Evolutionary conservation across 1,284 basidiomycete genomes (phyloP), one percentile per base, ranked within the genome.

Genomic region (Fomitopsis betulina): DNA sequence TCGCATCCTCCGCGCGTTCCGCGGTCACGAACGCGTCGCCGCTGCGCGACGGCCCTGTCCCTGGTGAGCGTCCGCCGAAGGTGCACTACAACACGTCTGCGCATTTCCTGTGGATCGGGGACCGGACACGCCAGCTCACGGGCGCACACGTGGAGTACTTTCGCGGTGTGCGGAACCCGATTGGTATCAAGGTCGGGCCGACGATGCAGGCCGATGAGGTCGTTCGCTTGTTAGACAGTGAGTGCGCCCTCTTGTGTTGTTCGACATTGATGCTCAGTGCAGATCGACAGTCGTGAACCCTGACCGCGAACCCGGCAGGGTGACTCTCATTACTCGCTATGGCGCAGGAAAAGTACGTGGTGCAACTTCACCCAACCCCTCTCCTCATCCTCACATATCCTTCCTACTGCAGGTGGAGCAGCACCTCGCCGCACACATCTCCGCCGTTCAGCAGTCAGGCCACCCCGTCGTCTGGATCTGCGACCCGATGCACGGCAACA

Each of bases 401-500:
- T 37, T 15, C 27, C 27, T 3, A 30, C 27, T 30, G 30, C 64
- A 93, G 91, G 84, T 96, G 62, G 87, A 89, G 58, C 73, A 83
- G 27, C 82, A 88, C 68, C 85, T 98, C 6, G 82, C 94, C 0
- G 79, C 72, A 0, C 94, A 98, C 70, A 96, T 99, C 70, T 75
- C 76, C n/a, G 89, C 88, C 1, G 94, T 99, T 15, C 86, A 91
- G 68, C 67, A 75, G 56, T 91, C 93, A 1, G 83, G 83, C 1
- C 95, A 98, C 70, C 87, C 90, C 3, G 93, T 98, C 2, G 86
- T 91, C 27, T 97, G 95, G 91, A 85, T 96, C 56, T 97, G 93
- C 68, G 96, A 99, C 74, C 95, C 96, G 1, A 98, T 98, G 96
- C 94, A 96, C 66, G 93, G 93, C 76, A 95, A 95, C 75, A 96